Conservation (phyloP, 2,329 filamentous ascomycete species). For the Colletotrichum acutatum region DNA sequence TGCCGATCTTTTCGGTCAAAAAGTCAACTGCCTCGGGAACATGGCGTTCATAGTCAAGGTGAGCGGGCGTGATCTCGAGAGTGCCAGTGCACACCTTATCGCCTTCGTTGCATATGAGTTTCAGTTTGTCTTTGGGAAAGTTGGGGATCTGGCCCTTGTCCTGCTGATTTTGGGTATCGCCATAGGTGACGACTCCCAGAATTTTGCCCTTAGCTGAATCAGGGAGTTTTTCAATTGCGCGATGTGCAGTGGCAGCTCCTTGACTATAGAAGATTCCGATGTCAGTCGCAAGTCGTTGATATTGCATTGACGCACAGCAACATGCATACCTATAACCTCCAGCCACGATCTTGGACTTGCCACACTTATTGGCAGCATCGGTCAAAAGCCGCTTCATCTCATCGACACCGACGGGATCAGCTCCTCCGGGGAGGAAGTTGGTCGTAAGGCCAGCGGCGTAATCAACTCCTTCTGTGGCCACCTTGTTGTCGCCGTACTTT, state of each 20-base stretch:
- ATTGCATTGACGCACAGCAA: not conserved
- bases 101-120: slow-evolving; percentile 52
- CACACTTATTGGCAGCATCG: slow-evolving; percentile 48
- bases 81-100: slow-evolving; percentile 50
- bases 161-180: slow-evolving; percentile 42
- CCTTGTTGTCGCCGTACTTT: slow-evolving; percentile 35
- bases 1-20: slow-evolving; percentile 36
- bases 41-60: slow-evolving; percentile 50
- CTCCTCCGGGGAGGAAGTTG: slow-evolving; percentile 47
- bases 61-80: slow-evolving; percentile 46
- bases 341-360: slow-evolving; percentile 46
- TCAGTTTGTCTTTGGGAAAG: slow-evolving; percentile 47
- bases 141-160: slow-evolving; percentile 48
- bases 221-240: slow-evolving; percentile 39
- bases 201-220: slow-evolving; percentile 35
- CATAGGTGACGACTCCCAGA: slow-evolving; percentile 39
- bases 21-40: slow-evolving; percentile 45
- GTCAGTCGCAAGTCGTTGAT: not conserved
- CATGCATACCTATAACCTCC: slow-evolving; percentile 48
- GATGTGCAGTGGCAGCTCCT: slow-evolving; percentile 42
- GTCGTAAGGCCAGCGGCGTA: slow-evolving; percentile 46
- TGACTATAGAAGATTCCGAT: slow-evolving; percentile 40
- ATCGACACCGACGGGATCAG: slow-evolving; percentile 43
- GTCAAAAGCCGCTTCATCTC: slow-evolving; percentile 47
- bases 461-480: slow-evolving; percentile 43